Base-by-base conservation (phyloP, 2,329 filamentous ascomycete species). In the Cladobotryum mycophilum region DNA sequence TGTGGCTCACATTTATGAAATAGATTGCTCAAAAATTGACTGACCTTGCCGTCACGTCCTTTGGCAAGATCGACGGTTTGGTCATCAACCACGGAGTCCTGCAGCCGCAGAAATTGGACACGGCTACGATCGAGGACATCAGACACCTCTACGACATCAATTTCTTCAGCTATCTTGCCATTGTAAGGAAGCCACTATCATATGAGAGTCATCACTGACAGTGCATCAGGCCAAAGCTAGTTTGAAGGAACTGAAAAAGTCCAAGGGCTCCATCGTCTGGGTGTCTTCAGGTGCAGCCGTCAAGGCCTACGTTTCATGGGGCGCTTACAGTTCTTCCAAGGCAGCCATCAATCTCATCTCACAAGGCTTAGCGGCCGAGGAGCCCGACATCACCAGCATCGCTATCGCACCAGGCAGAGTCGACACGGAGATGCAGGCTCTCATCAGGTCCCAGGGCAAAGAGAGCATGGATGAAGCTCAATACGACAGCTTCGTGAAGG, bases 371-470 rank as follows among this genome's bases (percentile, higher is more conserved):
- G 81, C 81, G 0, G 76, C 77, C 1, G 91, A 96, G 64, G 91
- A 96, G 66, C 82, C 85, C 1, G 76, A 84, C 13, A 82, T 96
- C 41, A 87, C 80, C 0, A 84, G 81, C 12, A 70, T 96, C 1
- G 76, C 88, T 0, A 73, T 96, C 34, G 76, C 84, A 4, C 91
- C 91, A 0, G 91, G 91, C 2, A 82, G 88, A 42, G 86, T 95
- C 7, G 87, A 96, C 63, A 96, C 91, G 0, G 85, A 85, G 47
- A 96, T 96, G 91, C 91, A 96, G 66, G 77, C 77, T n/a, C 79
- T 86, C 51, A 80, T 99, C 51, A 76, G 93, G 46, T 84, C 90
- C 43, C 65, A 70, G 3, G 79, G 76, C 41, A 67, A 69, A 36
- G 62, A 64, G 2, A 67, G 66, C 48, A 83, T 83, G 80, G 62